Evolutionary conservation across 1,139 yeast genomes (phyloP).

Genomic region (Arxiozyma slooffiae): DNA sequence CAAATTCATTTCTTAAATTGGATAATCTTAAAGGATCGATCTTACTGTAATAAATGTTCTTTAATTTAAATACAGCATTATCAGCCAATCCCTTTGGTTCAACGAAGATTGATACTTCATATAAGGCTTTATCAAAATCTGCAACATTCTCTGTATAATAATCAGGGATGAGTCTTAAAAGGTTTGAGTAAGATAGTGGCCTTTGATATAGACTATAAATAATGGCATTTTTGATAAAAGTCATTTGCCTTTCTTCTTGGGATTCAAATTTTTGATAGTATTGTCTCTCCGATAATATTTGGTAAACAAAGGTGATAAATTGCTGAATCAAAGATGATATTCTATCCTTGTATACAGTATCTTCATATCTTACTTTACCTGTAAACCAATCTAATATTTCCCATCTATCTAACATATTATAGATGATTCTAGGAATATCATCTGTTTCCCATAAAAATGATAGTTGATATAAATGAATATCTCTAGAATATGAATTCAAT

Average conservation of each 20-base stretch:
- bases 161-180: slow-evolving; percentile 35
- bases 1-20: slow-evolving; percentile 32
- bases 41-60: slow-evolving; percentile 36
- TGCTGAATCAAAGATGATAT: slow-evolving; percentile 43
- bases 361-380: slow-evolving; percentile 31
- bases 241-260: slow-evolving; percentile 25
- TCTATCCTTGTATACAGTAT: slow-evolving; percentile 52
- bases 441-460: slow-evolving; percentile 41
- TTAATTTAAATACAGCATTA: slow-evolving; percentile 46
- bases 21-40: slow-evolving; percentile 33
- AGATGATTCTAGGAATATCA: slow-evolving; percentile 32
- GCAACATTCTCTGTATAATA: slow-evolving; percentile 32
- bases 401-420: slow-evolving; percentile 53
- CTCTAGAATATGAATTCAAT: slow-evolving; percentile 36
- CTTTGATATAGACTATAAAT: slow-evolving; percentile 42
- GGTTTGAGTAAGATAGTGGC: slow-evolving; percentile 46
- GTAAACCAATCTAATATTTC: slow-evolving; percentile 47
- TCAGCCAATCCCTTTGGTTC: slow-evolving; percentile 49
- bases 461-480: slow-evolving; percentile 50
- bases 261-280: slow-evolving; percentile 33
- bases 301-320: slow-evolving; percentile 47
- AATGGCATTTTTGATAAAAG: slow-evolving; percentile 34
- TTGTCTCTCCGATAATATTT: slow-evolving; percentile 46
- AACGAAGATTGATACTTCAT: slow-evolving; percentile 40
- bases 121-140: slow-evolving; percentile 35